These are phyloP conservation scores for Boehmeria nivea DNA, from an alignment of 306 rosid species.

Conservation along the genomic window DNA sequence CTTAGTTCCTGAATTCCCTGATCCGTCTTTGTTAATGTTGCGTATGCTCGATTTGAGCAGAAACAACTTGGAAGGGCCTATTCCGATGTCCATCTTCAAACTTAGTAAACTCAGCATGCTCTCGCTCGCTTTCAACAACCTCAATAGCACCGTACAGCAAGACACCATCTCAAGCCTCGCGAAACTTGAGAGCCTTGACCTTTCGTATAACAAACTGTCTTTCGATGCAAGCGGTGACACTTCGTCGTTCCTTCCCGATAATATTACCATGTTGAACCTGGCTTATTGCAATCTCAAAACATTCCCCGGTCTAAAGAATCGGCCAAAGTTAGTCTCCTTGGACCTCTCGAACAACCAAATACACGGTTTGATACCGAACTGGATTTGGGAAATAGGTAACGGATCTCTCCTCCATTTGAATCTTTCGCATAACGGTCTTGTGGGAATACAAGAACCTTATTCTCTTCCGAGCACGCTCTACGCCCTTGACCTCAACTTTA, in stretches of 20 bases:
- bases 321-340: fast-evolving
- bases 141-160: slow-evolving; percentile 25
- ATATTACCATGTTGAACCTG: neutral
- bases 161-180: slow-evolving; percentile 10
- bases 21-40: neutral
- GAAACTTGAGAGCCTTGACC: slow-evolving; percentile 25
- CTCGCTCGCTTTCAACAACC: slow-evolving; percentile 32
- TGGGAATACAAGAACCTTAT: slow-evolving; percentile 4
- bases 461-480: fast-evolving
- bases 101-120: slow-evolving; percentile 16
- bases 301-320: slow-evolving; percentile 21
- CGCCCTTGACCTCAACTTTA: slow-evolving; percentile 30
- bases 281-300: slow-evolving; percentile 6
- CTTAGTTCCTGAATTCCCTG: slow-evolving; percentile 1
- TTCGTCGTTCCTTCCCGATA: slow-evolving; percentile 14
- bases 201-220: slow-evolving; percentile 31
- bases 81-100: slow-evolving; percentile 26
- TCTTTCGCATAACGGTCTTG: slow-evolving; percentile 41
- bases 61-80: slow-evolving; percentile 36
- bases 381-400: slow-evolving; percentile 14
- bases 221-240: neutral
- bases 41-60: slow-evolving; percentile 35
- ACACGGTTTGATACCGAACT: slow-evolving; percentile 19
- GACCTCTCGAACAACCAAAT: slow-evolving; percentile 37
- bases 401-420: neutral